phyloP scores from a whole-genome alignment of 148 eudicot genomes.

The Rhododendron henanense region DNA sequence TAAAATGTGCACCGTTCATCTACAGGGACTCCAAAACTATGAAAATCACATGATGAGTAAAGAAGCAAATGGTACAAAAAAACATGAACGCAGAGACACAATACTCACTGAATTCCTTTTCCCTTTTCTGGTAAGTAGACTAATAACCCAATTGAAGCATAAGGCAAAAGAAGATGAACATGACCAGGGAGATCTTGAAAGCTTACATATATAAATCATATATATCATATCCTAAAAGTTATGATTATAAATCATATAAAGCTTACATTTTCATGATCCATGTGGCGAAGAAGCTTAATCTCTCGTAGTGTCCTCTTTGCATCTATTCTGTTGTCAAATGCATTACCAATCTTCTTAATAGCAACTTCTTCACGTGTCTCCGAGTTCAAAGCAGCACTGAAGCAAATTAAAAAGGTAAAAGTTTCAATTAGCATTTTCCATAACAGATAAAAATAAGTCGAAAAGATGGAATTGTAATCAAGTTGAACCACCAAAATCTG shows the following conservation, averaged over 20 bases:
- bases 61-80: not conserved
- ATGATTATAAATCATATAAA: not conserved
- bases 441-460: not conserved
- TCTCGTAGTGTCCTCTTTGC: constrained; percentile 85
- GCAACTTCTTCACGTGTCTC: constrained; percentile 83
- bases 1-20: not conserved
- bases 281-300: constrained; percentile 76
- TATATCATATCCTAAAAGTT: not conserved
- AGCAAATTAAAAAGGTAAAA: constrained; percentile 17
- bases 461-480: not conserved
- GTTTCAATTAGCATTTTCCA: not conserved
- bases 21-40: not conserved
- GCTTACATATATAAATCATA: not conserved
- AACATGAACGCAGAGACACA: not conserved
- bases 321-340: constrained; percentile 75
- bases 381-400: constrained; percentile 73
- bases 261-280: constrained; percentile 80
- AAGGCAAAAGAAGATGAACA: not conserved
- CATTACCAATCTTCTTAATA: constrained; percentile 78
- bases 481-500: not conserved
- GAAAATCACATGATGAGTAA: not conserved
- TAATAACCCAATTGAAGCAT: not conserved
- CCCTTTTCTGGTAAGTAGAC: not conserved
- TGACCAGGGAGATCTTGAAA: not conserved
- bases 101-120: not conserved